phyloP scores from a whole-genome alignment of 805 yeast species.

The Hanseniaspora vineae region DNA sequence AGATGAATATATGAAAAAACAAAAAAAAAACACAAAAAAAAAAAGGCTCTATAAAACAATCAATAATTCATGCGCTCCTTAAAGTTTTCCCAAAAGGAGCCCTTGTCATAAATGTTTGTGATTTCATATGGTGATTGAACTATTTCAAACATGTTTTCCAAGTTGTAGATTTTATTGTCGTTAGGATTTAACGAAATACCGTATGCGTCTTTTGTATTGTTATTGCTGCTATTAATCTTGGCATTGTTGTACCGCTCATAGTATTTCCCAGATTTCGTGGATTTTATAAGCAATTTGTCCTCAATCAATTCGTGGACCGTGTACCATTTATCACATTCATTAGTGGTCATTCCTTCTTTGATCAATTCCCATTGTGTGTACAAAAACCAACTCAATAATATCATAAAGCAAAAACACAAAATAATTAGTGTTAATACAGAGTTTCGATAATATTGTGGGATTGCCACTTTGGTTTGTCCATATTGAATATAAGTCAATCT shows the following conservation, averaged over 20 bases:
- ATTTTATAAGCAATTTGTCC: conserved; percentile 24
- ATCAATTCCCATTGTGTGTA: conserved; percentile 36
- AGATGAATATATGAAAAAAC: too few relatives aligned
- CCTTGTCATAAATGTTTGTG: conserved; percentile 20
- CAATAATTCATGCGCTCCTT: conserved; percentile 5
- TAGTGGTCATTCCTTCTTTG: conserved; percentile 60
- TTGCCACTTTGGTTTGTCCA: neutral
- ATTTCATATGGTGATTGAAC: conserved; percentile 12
- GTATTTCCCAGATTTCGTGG: neutral
- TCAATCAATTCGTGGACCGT: conserved; percentile 40
- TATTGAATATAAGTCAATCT: conserved; percentile 10
- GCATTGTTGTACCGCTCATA: neutral
- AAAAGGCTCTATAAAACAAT: too few relatives aligned
- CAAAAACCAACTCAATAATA: conserved; percentile 33
- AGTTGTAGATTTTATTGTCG: conserved; percentile 12
- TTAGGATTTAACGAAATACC: conserved; percentile 8
- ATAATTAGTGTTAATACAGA: conserved; percentile 28
- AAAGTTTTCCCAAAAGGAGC: conserved; percentile 15
- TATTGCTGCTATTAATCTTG: neutral
- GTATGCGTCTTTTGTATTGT: neutral
- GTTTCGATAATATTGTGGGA: conserved; percentile 11
- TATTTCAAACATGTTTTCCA: conserved; percentile 5
- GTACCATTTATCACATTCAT: conserved; percentile 63
- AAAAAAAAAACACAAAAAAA: too few relatives aligned
- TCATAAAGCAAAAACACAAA: conserved; percentile 30